Base-by-base conservation (phyloP, 768 basidiomycete species). In the Candolleomyces aberdarensis region DNA sequence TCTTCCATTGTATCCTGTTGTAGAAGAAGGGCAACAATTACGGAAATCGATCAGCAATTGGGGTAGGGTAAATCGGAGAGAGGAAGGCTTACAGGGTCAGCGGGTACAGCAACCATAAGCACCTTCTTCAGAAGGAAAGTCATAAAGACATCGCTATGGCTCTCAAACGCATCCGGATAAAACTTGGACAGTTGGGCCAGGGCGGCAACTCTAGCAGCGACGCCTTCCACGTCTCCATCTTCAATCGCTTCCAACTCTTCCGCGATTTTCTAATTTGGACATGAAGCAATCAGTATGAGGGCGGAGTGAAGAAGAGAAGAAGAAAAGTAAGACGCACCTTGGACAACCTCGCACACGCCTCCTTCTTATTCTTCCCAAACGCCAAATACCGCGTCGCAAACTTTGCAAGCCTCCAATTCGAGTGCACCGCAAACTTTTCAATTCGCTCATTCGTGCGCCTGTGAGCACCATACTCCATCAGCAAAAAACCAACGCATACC, bases 381-480 rank as follows among this genome's bases (percentile, higher is more conserved):
- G 87, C 83, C 20, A 96, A 68, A 39, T 91, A 77, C 20, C 94
- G 83, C 2, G 91, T 85, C 1, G 94, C 91, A 71, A 92, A 96
- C 71, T 98, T 98, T 19, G 93, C 90, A 63, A 88, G 85, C 20
- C 83, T 80, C 26, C 78, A 75, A 56, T 89, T 83, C 4, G 83
- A 79, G 26, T 84, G 84, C 32, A 86, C 66, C 0, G 83, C 88
- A 64, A 85, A 82, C 46, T 83, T 82, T 56, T 74, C 75, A 13
- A 91, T 77, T 15, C 87, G 80, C 29, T 94, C 91, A 11, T 85
- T 72, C 0, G 85, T 86, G 40, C 87, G 83, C 69, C 91, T 94
- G 61, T 11, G 63, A 49, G 57, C 60, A 31, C 19, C 41, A 56
- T 44, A 13, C 40, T 44, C 31, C 39, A 13, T n/a, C 49, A 19